Conservation (phyloP, 2,329 filamentous ascomycete genomes). For the Chaetomiaceae sp. region DNA sequence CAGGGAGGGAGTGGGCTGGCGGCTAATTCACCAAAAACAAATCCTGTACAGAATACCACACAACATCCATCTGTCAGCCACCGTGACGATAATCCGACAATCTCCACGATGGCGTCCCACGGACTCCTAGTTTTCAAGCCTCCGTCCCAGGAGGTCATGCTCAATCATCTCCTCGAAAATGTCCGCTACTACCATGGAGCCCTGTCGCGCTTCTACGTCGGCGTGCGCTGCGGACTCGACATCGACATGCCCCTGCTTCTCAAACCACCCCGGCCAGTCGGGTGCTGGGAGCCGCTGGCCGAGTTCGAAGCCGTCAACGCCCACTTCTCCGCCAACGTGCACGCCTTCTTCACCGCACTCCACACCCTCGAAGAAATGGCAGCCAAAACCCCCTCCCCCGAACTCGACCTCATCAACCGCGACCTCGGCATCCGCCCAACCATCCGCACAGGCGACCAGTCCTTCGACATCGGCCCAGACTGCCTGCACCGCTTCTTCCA, state of each 20-base stretch:
- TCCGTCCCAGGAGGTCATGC: slow-evolving; percentile 6
- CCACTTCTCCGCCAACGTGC: slow-evolving; percentile 1
- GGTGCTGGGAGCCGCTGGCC: not conserved
- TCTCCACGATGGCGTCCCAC: too few species aligned
- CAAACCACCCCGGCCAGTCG: not conserved
- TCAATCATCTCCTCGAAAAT: slow-evolving; percentile 2
- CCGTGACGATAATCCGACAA: too few species aligned
- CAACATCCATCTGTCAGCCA: too few species aligned
- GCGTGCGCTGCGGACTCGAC: not conserved
- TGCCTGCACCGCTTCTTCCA: slow-evolving; percentile 10
- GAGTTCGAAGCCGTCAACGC: not conserved
- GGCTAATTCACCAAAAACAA: too few species aligned
- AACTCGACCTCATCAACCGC: too few species aligned
- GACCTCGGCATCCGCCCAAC: too few species aligned
- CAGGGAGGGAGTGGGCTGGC: too few species aligned
- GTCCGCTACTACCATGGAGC: not conserved
- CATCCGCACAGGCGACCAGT: slow-evolving; percentile 5
- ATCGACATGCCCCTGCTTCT: not conserved
- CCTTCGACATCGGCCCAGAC: slow-evolving; percentile 1
- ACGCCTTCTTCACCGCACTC: not conserved
- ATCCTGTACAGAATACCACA: too few species aligned
- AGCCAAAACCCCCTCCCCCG: too few species aligned
- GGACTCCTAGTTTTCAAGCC: too few species aligned
- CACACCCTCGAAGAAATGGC: slow-evolving; percentile 14
- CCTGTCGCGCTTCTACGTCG: too few species aligned